A percentile compares a stretch with the other conserved stretches of the same genome.
Conservation (phyloP, 2,329 filamentous ascomycete genomes). For the Arthrobotrys musiformis region DNA sequence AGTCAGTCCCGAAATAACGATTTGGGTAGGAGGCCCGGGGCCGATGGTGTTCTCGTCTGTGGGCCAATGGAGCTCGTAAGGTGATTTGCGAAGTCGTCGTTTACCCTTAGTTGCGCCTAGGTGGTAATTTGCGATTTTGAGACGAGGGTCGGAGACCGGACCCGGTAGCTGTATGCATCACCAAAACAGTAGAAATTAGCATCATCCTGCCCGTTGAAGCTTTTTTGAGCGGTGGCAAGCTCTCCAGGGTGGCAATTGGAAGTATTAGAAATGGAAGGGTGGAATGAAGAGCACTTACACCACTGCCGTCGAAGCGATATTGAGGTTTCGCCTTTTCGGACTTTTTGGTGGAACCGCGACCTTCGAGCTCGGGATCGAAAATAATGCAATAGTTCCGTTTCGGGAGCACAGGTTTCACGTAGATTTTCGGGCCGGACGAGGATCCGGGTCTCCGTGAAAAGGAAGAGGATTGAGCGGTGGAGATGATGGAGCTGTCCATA, state of each 20-base stretch:
- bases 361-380: conserved; percentile 74
- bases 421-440: conserved; percentile 48
- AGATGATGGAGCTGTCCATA: conserved; percentile 25
- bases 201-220: background rate
- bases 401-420: conserved; percentile 65
- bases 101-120: conserved; percentile 74
- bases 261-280: conserved; percentile 16
- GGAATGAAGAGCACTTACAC: conserved; percentile 63
- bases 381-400: conserved; percentile 68
- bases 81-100: conserved; percentile 75
- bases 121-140: conserved; percentile 73
- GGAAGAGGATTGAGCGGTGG: background rate
- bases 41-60: conserved; percentile 88
- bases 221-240: background rate
- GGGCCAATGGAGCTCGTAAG: conserved; percentile 84
- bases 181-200: conserved; percentile 60
- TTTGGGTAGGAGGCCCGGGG: conserved; percentile 86
- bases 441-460: conserved; percentile 34
- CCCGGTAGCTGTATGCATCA: conserved; percentile 72
- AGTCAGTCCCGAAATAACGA: conserved; percentile 96
- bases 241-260: too few relatives aligned
- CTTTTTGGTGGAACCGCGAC: conserved; percentile 69
- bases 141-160: conserved; percentile 84
- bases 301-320: conserved; percentile 67
- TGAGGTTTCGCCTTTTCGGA: conserved; percentile 65